Evolutionary conservation across 345 rosid genomes (phyloP), one percentile per base, ranked within the genome.

Genomic region (Punica granatum): DNA sequence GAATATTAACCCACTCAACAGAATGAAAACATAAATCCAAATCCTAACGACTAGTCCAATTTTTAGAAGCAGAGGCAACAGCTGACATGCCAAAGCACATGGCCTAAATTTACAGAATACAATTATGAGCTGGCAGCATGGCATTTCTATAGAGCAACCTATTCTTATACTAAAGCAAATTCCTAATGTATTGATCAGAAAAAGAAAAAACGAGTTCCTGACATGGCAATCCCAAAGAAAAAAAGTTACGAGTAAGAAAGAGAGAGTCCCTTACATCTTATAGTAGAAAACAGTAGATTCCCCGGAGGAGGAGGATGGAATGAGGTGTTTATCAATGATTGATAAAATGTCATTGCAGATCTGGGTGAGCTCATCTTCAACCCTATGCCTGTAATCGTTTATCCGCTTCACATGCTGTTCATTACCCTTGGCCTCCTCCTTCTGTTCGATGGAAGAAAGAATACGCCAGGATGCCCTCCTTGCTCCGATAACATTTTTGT

Each of bases 401-500:
- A 88, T 86, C 77, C 84, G 84, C 80, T 80, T 88, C 54, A 69
- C 90, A 74, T 90, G 82, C 26, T 80, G 85, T 37, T 90, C 90
- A 39, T 86, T 83, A 36, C 97, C 90, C 72, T 74, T 88, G 19
- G 88, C 76, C 70, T 85, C 94, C 81, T 90, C 97, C 79, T 86
- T 90, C 82, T 90, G 94, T 64, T 90, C 94, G 31, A 90, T 83
- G 60, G 90, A 88, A 69, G 94, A 90, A 30, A 90, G 75, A 68
- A 83, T 86, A 69, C 88, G 58, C 86, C 90, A 86, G 0, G 90
- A 86, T 48, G 90, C 90, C 73, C 97, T 88, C 68, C 94, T 86
- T n/a, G 90, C 81, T 33, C 97, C 94, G 66, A 90, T 88, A 64
- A 90, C 92, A 74, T 90, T 90, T 77, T 88, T 90, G 77, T 90